phyloP scores from a whole-genome alignment of 2,329 filamentous ascomycete genomes.

The Colletotrichum neosansevieriae region DNA sequence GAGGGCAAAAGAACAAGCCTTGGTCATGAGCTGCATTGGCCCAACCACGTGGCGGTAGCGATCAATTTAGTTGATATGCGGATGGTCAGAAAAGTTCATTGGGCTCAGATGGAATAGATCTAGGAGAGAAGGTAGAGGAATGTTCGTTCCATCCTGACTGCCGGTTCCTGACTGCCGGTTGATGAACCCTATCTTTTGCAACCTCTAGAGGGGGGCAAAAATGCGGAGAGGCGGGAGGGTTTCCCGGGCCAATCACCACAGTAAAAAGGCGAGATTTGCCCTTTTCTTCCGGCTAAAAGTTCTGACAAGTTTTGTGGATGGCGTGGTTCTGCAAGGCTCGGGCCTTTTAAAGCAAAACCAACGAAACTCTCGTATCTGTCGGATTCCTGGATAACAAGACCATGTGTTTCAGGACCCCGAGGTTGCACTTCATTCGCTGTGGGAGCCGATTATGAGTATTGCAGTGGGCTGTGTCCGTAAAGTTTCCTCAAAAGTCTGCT shows the following conservation, averaged over 20 bases:
- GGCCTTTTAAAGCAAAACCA: background rate
- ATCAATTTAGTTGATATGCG: background rate
- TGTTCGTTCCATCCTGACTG: background rate
- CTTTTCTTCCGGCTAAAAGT: background rate
- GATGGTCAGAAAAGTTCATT: slow-evolving; percentile 3
- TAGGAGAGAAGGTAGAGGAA: background rate
- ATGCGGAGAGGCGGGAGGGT: background rate
- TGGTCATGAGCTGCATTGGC: background rate
- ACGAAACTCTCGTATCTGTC: slow-evolving; percentile 1
- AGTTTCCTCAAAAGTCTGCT: background rate
- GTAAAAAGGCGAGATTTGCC: background rate
- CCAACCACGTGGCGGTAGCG: slow-evolving; percentile 6
- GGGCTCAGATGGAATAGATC: slow-evolving; percentile 12
- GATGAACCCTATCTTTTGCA: background rate
- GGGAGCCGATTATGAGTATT: background rate
- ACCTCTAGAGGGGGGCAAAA: background rate
- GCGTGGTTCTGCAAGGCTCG: slow-evolving; percentile 8
- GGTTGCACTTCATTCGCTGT: too few relatives aligned
- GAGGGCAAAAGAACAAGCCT: background rate
- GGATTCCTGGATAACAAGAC: background rate
- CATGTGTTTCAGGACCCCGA: slow-evolving; percentile 8
- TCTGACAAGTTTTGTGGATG: background rate
- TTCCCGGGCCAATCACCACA: background rate
- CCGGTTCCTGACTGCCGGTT: too few relatives aligned
- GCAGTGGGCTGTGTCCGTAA: background rate